A percentile compares a stretch with the other conserved stretches of the same genome.
These are phyloP conservation scores for Ceratocystis albifundus DNA, from an alignment of 2,329 filamentous ascomycete genomes.

Conservation along the genomic window DNA sequence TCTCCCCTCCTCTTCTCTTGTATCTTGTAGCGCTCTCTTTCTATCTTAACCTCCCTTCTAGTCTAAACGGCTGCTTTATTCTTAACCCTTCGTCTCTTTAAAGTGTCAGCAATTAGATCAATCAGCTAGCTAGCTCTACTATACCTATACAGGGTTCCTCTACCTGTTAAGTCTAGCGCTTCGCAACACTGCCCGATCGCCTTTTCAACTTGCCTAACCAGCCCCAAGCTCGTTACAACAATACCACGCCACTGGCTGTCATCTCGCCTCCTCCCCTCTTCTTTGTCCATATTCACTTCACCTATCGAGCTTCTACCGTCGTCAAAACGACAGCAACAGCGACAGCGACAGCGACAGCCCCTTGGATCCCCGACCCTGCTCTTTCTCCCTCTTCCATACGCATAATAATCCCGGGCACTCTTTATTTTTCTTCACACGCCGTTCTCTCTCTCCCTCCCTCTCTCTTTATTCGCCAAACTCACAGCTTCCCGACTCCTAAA, in stretches of 20 bases:
- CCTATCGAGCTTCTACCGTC: background rate
- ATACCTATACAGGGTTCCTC: background rate
- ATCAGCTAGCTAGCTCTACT: background rate
- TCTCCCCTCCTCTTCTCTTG: background rate
- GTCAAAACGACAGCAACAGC: too few species aligned
- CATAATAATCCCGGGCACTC: background rate
- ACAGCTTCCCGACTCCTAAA: background rate
- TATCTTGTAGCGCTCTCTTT: background rate
- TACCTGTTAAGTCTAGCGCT: background rate
- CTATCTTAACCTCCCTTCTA: too few species aligned
- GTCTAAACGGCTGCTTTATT: background rate
- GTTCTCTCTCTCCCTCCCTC: background rate
- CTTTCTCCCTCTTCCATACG: too few species aligned
- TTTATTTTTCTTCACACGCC: background rate
- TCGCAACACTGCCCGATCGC: background rate
- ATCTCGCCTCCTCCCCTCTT: background rate
- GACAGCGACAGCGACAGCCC: too few species aligned
- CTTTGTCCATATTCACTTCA: background rate
- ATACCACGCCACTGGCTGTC: background rate
- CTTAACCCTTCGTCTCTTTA: background rate
- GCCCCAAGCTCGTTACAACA: background rate
- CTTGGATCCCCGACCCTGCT: too few species aligned
- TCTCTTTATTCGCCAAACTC: background rate
- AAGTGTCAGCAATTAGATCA: background rate
- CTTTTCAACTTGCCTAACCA: too few species aligned